phyloP scores from a whole-genome alignment of 805 yeast species.

The Hanseniaspora nectarophila region DNA sequence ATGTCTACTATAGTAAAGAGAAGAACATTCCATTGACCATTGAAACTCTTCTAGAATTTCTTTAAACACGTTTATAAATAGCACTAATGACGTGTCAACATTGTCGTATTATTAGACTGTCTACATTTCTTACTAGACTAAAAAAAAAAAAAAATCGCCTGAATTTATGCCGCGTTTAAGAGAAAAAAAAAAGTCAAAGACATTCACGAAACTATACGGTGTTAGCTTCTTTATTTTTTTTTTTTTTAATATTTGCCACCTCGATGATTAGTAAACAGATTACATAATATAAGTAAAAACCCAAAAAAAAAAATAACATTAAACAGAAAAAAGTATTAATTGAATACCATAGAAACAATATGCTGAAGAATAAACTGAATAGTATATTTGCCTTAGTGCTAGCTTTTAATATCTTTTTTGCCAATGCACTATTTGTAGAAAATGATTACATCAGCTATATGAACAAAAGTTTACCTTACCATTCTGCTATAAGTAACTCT shows the following conservation, averaged over 20 bases:
- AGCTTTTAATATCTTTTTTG: not conserved
- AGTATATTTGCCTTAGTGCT: not conserved
- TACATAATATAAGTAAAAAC: too few species aligned
- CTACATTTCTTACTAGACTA: not conserved
- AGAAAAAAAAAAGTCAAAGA: too few species aligned
- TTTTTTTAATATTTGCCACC: too few species aligned
- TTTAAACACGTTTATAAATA: not conserved
- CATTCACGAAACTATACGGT: too few species aligned
- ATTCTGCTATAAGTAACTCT: slow-evolving; percentile 28
- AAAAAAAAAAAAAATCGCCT: too few species aligned
- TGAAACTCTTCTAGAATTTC: slow-evolving; percentile 7
- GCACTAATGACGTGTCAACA: not conserved
- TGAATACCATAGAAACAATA: not conserved
- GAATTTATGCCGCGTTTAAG: too few species aligned
- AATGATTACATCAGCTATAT: slow-evolving; percentile 2
- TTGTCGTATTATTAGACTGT: too few species aligned
- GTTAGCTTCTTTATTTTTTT: too few species aligned
- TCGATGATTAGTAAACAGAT: too few species aligned
- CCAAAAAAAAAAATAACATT: too few species aligned
- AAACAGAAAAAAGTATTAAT: too few species aligned
- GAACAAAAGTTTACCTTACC: slow-evolving; percentile 10
- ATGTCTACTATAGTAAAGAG: slow-evolving; percentile 51
- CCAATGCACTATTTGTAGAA: not conserved
- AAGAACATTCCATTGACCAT: slow-evolving; percentile 36
- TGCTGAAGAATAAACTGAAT: not conserved